Percentiles rank a stretch among this genome's conserved stretches.
These are phyloP conservation scores for Neonothopanus nambi DNA, from an alignment of 1,284 basidiomycete species.

Conservation along the genomic window DNA sequence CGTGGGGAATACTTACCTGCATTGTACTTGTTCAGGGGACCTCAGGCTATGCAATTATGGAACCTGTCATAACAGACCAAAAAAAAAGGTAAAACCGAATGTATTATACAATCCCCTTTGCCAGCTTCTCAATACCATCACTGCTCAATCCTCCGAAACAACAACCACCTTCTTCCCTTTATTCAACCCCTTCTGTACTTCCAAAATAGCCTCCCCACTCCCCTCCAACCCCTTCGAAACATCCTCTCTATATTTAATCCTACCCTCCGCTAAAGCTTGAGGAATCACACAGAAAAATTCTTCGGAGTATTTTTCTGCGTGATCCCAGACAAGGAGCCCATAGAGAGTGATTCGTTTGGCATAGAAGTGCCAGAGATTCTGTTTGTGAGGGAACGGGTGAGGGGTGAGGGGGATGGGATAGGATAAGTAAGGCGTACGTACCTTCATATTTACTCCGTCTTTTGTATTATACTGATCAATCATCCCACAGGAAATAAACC, in stretches of 20 bases:
- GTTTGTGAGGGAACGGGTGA: background rate
- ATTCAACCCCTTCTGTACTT: conserved; percentile 46
- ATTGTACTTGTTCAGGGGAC: too few relatives aligned
- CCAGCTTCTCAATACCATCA: too few relatives aligned
- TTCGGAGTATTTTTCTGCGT: conserved; percentile 36
- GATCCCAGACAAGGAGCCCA: conserved; percentile 58
- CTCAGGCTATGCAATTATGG: too few relatives aligned
- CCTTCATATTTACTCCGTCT: conserved; percentile 27
- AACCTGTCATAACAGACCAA: too few relatives aligned
- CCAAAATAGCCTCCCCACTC: conserved; percentile 39
- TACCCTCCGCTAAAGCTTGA: conserved; percentile 42
- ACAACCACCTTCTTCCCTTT: conserved; percentile 29
- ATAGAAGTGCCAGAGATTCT: conserved; percentile 36
- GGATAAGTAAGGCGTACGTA: conserved; percentile 15
- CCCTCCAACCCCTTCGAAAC: conserved; percentile 39
- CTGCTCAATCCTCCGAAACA: conserved; percentile 13
- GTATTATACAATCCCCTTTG: too few relatives aligned
- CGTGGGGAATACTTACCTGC: too few relatives aligned
- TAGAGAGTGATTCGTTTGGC: conserved; percentile 47
- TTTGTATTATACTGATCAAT: conserved; percentile 31
- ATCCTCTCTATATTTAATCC: conserved; percentile 52
- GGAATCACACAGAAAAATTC: conserved; percentile 51
- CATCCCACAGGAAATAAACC: conserved; percentile 12
- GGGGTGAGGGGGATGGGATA: background rate
- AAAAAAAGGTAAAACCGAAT: too few relatives aligned